Evolutionary conservation across 169 alveolate genomes (phyloP).

Genomic region (Theileria orientalis): DNA sequence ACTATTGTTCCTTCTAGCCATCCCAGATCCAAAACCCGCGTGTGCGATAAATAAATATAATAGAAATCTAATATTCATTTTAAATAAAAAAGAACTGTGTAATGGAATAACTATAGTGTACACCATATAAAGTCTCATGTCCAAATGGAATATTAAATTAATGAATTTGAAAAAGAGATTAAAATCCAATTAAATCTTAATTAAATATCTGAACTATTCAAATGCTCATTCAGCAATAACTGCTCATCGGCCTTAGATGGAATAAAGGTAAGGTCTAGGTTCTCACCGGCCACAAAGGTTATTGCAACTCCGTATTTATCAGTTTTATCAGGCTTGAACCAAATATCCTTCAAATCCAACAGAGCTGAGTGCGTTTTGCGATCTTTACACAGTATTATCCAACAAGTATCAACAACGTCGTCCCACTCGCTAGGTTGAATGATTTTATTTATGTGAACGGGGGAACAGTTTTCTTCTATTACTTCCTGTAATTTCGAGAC

Average conservation of each 20-base stretch:
- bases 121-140: conserved; percentile 1
- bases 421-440: conserved; percentile 56
- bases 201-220: background rate
- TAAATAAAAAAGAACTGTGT: conserved; percentile 7
- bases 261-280: conserved; percentile 35
- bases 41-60: background rate
- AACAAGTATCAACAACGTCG: conserved; percentile 18
- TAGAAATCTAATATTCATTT: background rate
- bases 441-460: background rate
- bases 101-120: background rate
- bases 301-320: conserved; percentile 16
- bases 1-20: conserved; percentile 36
- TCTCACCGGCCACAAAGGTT: conserved; percentile 51
- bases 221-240: conserved; percentile 18
- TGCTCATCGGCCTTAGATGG: conserved; percentile 58
- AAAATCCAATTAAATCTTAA: background rate
- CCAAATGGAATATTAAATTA: background rate
- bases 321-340: conserved; percentile 21
- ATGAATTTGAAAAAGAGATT: too few species aligned
- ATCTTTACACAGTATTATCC: conserved; percentile 26
- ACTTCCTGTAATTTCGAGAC: conserved; percentile 18
- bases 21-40: background rate
- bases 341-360: conserved; percentile 17
- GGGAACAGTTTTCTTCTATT: background rate
- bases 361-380: conserved; percentile 14